Evolutionary conservation across 2,329 filamentous ascomycete species (phyloP).

Genomic region (Penicillium paneum): DNA sequence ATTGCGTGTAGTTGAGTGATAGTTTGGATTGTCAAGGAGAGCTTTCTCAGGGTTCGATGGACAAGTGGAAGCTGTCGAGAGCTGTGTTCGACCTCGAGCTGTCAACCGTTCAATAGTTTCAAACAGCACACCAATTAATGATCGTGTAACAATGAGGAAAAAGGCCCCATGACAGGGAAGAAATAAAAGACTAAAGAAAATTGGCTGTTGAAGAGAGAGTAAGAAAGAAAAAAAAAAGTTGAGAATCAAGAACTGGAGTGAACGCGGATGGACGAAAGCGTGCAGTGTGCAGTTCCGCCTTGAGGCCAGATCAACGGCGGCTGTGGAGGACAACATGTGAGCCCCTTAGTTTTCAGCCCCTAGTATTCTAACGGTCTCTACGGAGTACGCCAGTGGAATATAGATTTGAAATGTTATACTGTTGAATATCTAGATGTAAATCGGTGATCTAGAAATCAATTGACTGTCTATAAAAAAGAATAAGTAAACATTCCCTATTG

Average conservation of each 20-base stretch:
- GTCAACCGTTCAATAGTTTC: conserved; percentile 14
- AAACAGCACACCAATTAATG: conserved; percentile 30
- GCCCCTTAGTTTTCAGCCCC: conserved; percentile 19
- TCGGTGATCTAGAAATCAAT: not conserved
- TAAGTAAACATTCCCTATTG: conserved; percentile 6
- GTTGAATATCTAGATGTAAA: too few relatives aligned
- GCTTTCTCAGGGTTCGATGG: conserved; percentile 6
- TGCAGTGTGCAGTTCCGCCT: conserved; percentile 22
- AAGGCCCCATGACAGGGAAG: conserved; percentile 36
- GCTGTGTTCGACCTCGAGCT: conserved; percentile 15
- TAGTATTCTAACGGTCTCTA: not conserved
- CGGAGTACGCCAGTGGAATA: not conserved
- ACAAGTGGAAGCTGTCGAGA: conserved; percentile 7
- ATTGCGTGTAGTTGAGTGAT: not conserved
- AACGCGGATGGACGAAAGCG: conserved; percentile 32
- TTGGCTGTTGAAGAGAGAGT: conserved; percentile 16
- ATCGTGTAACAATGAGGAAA: conserved; percentile 35
- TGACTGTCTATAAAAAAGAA: not conserved
- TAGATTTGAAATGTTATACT: not conserved
- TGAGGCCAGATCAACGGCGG: conserved; percentile 38
- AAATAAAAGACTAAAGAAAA: conserved; percentile 20
- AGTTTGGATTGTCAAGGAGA: not conserved
- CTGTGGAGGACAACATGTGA: conserved; percentile 17
- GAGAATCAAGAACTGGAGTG: conserved; percentile 25
- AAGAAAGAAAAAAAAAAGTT: conserved; percentile 21